A percentile compares a stretch with the other conserved stretches of the same genome.
phyloP scores from a whole-genome alignment of 1,284 basidiomycete genomes.

The Ganoderma leucocontextum region DNA sequence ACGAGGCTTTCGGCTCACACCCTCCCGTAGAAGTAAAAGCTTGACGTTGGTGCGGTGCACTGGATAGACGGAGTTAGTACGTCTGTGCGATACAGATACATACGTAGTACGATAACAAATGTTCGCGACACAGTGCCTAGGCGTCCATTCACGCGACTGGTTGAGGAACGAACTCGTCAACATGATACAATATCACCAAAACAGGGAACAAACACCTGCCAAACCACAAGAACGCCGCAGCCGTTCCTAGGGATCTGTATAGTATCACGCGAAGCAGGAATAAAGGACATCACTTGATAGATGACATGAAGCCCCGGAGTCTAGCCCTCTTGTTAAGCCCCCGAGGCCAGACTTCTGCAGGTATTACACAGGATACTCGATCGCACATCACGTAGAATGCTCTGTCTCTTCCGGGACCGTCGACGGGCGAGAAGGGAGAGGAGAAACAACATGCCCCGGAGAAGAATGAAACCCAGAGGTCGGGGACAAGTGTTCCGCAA shows the following conservation, averaged over 20 bases:
- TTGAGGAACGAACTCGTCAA: too few relatives aligned
- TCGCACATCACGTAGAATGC: background rate
- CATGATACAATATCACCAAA: too few relatives aligned
- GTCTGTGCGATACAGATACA: background rate
- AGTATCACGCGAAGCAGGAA: too few relatives aligned
- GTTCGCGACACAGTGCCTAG: too few relatives aligned
- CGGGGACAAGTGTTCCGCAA: background rate
- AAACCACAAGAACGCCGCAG: too few relatives aligned
- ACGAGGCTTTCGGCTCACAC: background rate
- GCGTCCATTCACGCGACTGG: too few relatives aligned
- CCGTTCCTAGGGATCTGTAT: too few relatives aligned
- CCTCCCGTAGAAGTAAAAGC: background rate
- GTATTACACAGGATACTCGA: background rate
- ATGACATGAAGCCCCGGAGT: too few relatives aligned
- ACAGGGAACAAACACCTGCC: too few relatives aligned
- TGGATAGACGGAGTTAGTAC: background rate
- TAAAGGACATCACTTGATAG: too few relatives aligned
- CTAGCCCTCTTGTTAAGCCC: too few relatives aligned
- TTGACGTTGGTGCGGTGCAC: background rate
- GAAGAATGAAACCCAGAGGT: background rate
- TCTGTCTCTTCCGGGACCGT: conserved; percentile 4
- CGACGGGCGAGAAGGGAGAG: conserved; percentile 5
- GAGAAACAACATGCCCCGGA: background rate
- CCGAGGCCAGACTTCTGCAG: background rate
- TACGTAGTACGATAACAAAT: too few relatives aligned